Evolutionary conservation across 352 stramenopile species (phyloP).

Genomic region (Phytophthora crassamura): DNA sequence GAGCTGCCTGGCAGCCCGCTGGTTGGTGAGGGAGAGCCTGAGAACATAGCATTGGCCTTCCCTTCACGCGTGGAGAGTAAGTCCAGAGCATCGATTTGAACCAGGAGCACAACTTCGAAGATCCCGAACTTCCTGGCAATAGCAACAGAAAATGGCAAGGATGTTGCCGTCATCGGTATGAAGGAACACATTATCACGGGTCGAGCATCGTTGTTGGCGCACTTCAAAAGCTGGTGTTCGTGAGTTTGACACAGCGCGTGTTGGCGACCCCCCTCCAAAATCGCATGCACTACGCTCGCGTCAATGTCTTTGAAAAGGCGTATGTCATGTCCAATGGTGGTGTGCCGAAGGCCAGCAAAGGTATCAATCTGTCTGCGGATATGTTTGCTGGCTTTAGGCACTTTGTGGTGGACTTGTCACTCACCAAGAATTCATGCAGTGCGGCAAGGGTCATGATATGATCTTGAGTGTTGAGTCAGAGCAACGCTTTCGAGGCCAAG

Average conservation of each 20-base stretch:
- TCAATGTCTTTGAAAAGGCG: conserved; percentile 89
- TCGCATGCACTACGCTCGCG: conserved; percentile 90
- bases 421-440: conserved; percentile 91
- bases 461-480: conserved; percentile 88
- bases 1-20: conserved; percentile 85
- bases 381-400: conserved; percentile 90
- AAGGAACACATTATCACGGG: conserved; percentile 92
- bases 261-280: conserved; percentile 76
- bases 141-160: conserved; percentile 61
- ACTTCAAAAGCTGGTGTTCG: conserved; percentile 91
- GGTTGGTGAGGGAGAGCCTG: conserved; percentile 85
- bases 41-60: conserved; percentile 90
- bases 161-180: conserved; percentile 89
- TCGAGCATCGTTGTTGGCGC: conserved; percentile 80
- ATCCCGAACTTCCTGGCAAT: conserved; percentile 90
- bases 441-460: conserved; percentile 88
- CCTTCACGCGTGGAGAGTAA: conserved; percentile 88
- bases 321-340: conserved; percentile 88
- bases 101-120: conserved; percentile 90
- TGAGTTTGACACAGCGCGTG: conserved; percentile 87
- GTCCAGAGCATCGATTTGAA: conserved; percentile 94
- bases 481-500: conserved; percentile 90
- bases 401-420: conserved; percentile 81
- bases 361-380: conserved; percentile 92
- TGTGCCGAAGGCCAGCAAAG: conserved; percentile 86